Conservation (phyloP, 2,329 filamentous ascomycete genomes). For the Penicillium sp. region DNA sequence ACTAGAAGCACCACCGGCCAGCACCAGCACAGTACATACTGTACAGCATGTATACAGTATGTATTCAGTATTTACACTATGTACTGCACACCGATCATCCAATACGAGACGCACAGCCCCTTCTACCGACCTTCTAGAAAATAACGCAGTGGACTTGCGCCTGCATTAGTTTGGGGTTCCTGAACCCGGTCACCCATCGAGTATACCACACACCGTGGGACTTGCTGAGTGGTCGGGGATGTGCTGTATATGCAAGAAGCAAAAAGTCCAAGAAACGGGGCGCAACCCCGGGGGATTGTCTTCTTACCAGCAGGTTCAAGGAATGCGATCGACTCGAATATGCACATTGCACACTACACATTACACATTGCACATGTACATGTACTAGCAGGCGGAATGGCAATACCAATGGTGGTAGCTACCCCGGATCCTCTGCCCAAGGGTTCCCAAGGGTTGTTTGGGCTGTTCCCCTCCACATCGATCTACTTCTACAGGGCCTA, state of each 20-base stretch:
- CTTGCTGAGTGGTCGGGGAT: slow-evolving; percentile 1
- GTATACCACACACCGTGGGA: no score
- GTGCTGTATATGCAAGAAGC: not conserved
- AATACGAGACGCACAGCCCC: not conserved
- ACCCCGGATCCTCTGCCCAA: not conserved
- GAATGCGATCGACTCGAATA: no score
- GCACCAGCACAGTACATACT: no score
- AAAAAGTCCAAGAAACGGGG: slow-evolving; percentile 5
- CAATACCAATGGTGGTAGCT: not conserved
- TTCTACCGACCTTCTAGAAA: slow-evolving; percentile 1
- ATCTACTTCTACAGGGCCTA: not conserved
- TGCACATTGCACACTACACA: no score
- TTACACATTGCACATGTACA: no score
- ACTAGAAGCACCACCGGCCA: not conserved
- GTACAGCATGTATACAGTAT: no score
- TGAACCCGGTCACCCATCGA: no score
- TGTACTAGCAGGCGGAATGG: no score
- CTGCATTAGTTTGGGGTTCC: not conserved
- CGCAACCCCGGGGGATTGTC: not conserved
- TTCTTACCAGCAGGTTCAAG: not conserved
- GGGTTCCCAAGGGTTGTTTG: no score
- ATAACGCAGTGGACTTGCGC: not conserved
- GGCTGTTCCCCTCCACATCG: not conserved
- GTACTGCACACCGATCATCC: not conserved
- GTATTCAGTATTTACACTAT: no score